Evolutionary conservation across 371 early-diverging fungal genomes (phyloP), one percentile per base, ranked within the genome.

Genomic region (Rhizopus stolonifer): DNA sequence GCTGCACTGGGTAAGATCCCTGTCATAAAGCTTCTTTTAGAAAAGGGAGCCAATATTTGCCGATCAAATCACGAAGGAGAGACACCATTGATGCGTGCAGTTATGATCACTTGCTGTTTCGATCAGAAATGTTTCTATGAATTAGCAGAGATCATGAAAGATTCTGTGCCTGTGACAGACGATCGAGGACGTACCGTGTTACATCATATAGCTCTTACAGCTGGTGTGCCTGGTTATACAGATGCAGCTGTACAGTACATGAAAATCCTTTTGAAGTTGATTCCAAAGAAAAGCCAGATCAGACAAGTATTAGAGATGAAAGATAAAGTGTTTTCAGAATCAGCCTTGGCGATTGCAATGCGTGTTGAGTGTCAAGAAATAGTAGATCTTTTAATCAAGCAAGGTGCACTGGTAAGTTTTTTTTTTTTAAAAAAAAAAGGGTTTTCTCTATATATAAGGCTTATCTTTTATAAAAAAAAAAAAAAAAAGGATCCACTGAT

Each of bases 331-430:
- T 95, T 95, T 3, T 55, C 49, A 14, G 89, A 96, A 54, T 93
- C 96, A 2, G 93, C 95, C 1, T 64, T 95, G 46, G 91, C 88
- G 49, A 81, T 96, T 54, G 93, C 95, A 0, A 88, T 92, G 1
- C 67, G 91, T 22, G 64, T 85, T 1, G 91, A 89, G 17, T 84
- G 85, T 44, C 60, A 80, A 18, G 70, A 74, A 1, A 61, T 94
- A 53, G 75, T 84, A 3, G 84, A 86, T 47, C 60, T 84, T 56
- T 58, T 96, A 34, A 56, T 91, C 21, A 81, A 87, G 17, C 86
- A 81, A n/a, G 96, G 95, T 4, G 96, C 97, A 10, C 31, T 60
- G 42, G 75, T 74, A 62, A 52, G 52, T 46, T 21, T 21, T n/a
- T n/a, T n/a, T n/a, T n/a, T n/a, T n/a, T n/a, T n/a, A n/a, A n/a